These are phyloP conservation scores for Moesziomyces globuligerus DNA, from an alignment of 1,284 basidiomycete species.

Conservation along the genomic window DNA sequence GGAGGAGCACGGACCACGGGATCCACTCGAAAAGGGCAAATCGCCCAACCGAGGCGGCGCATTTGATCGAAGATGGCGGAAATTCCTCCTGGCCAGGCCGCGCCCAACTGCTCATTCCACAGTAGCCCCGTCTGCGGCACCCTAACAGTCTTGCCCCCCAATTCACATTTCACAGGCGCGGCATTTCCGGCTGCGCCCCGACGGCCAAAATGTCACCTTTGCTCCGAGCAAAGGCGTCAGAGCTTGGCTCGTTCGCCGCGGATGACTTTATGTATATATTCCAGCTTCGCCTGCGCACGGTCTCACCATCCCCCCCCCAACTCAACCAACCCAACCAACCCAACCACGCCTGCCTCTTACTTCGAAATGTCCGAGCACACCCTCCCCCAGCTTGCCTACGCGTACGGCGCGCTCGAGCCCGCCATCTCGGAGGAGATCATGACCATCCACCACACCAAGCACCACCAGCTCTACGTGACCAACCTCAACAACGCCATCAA, in stretches of 20 bases:
- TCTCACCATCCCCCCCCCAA: neutral
- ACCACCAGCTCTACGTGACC: conserved; percentile 74
- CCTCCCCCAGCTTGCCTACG: conserved; percentile 88
- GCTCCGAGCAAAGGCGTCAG: neutral
- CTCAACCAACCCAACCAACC: neutral
- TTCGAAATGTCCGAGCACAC: conserved; percentile 72
- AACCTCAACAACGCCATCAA: conserved; percentile 79
- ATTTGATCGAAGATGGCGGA: too few relatives aligned
- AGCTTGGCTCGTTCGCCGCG: conserved; percentile 26
- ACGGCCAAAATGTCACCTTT: too few relatives aligned
- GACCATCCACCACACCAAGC: conserved; percentile 89
- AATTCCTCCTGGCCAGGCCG: too few relatives aligned
- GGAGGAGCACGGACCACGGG: too few relatives aligned
- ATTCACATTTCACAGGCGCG: too few relatives aligned
- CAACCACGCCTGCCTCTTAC: too few relatives aligned
- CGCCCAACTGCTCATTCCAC: too few relatives aligned
- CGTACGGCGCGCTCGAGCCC: conserved; percentile 88
- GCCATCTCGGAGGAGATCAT: conserved; percentile 76
- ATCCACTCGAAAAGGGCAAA: too few relatives aligned
- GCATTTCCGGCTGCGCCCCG: too few relatives aligned
- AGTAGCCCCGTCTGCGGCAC: too few relatives aligned
- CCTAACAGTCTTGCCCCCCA: too few relatives aligned
- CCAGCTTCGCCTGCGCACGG: neutral
- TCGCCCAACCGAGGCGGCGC: too few relatives aligned
- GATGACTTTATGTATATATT: conserved; percentile 20